Conservation (phyloP, 208 protist genomes). For the Acanthamoeba comandoni region DNA sequence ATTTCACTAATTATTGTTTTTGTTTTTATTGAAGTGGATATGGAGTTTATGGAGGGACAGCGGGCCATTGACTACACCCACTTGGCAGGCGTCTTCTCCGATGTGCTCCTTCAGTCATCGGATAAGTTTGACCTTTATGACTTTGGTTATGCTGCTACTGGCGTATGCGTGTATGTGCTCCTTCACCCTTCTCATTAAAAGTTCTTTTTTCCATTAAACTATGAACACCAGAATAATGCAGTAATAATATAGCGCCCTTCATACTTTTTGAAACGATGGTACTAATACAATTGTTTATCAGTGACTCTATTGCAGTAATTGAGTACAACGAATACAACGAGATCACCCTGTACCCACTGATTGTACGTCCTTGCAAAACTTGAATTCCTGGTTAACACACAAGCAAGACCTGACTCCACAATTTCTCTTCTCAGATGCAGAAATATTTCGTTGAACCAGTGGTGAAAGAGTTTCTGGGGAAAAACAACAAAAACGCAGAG, state of each 20-base stretch:
- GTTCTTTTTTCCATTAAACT: neutral
- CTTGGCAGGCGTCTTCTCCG: constrained; percentile 62
- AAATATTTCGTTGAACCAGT: constrained; percentile 32
- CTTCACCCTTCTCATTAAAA: neutral
- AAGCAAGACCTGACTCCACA: neutral
- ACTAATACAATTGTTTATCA: neutral
- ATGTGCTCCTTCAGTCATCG: constrained; percentile 48
- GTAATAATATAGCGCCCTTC: neutral
- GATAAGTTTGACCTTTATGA: constrained; percentile 59
- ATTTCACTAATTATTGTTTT: neutral
- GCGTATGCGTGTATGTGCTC: constrained; percentile 70
- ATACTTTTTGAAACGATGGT: neutral
- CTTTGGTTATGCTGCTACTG: constrained; percentile 66
- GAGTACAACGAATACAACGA: constrained; percentile 61
- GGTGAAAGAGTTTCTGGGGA: neutral
- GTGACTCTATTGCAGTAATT: constrained; percentile 69
- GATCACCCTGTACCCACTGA: constrained; percentile 68
- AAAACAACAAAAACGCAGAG: constrained; percentile 44
- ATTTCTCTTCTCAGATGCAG: constrained; percentile 32
- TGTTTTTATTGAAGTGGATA: neutral
- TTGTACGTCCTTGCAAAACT: constrained; percentile 22
- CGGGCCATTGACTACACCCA: constrained; percentile 61
- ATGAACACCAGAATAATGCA: neutral
- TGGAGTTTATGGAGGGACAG: constrained; percentile 59
- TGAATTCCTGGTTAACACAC: neutral